Evolutionary conservation across 2,329 filamentous ascomycete species (phyloP).

Genomic region (Beauveria asiatica): DNA sequence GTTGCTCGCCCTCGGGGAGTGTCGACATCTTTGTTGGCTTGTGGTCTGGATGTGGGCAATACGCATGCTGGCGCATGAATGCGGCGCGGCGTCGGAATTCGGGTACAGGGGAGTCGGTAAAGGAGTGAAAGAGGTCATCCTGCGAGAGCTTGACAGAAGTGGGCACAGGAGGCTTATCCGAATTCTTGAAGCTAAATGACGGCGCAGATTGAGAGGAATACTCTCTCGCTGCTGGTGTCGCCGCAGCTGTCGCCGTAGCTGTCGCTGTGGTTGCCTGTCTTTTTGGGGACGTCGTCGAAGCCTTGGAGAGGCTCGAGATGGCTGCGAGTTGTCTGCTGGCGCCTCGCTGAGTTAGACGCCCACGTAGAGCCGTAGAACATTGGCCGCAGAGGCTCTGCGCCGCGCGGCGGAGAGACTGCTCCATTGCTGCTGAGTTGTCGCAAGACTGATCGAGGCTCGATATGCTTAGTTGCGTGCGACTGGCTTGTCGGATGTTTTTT

Average conservation of each 20-base stretch:
- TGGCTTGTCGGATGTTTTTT: conserved; percentile 6
- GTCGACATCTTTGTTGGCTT: conserved; percentile 62
- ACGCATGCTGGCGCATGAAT: conserved; percentile 87
- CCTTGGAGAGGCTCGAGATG: conserved; percentile 7
- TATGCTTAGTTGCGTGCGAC: conserved; percentile 10
- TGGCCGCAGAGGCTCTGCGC: conserved; percentile 32
- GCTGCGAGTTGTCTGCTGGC: conserved; percentile 2
- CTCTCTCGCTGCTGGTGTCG: not conserved
- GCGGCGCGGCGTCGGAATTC: conserved; percentile 81
- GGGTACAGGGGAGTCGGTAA: conserved; percentile 78
- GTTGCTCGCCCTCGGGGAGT: conserved; percentile 54
- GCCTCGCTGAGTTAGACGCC: conserved; percentile 15
- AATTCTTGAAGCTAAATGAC: conserved; percentile 5
- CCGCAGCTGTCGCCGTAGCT: not conserved
- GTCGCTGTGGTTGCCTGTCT: not conserved
- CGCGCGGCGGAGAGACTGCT: conserved; percentile 32
- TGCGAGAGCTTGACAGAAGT: conserved; percentile 41
- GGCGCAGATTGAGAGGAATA: conserved; percentile 10
- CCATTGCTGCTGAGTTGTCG: conserved; percentile 21
- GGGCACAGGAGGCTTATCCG: conserved; percentile 16
- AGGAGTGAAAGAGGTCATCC: conserved; percentile 89
- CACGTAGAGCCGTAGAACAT: conserved; percentile 28
- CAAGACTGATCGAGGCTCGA: conserved; percentile 7
- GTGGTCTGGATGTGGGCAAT: conserved; percentile 87
- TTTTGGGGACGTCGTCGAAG: not conserved